Evolutionary conservation across 2,329 filamentous ascomycete species (phyloP), one percentile per base, ranked within the genome.

Genomic region (Pseudocercospora musae): DNA sequence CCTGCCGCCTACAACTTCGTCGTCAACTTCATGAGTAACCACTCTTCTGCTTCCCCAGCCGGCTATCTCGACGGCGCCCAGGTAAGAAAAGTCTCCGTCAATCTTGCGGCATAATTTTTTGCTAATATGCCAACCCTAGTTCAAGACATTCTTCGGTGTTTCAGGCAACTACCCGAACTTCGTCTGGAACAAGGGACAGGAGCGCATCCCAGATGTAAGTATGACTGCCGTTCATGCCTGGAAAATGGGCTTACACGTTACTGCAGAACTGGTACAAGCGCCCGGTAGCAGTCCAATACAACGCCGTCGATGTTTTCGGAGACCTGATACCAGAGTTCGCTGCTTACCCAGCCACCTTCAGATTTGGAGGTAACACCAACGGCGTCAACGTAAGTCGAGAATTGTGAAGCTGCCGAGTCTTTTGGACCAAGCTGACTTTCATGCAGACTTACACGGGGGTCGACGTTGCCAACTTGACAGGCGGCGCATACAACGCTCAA

Each of bases 401-500:
- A 40, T 18, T 3, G 15, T 8, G 18, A 40, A 7, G 1, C 15
- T 8, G 15, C 18, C 7, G 15, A 7, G 15, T 15, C 37, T 8
- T n/a, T 3, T 3, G 37, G n/a, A 5, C 5, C 15, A 40, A 40
- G 3, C 37, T 40, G 15, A 40, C 37, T 40, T 40, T 18, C 4
- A 5, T 31, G 5, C 9, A 40, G 37, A 70, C 71, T n/a, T 77
- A 75, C 66, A 66, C 67, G 23, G 73, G 73, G 8, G 55, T 78
- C 54, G 68, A 76, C 61, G 59, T 76, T 10, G 62, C 54, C n/a
- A 67, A 77, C 53, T 60, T 80, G n/a, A 78, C 75, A 20, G 72
- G 72, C 7, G 78, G 78, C 21, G 71, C 81, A 0, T 76, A 78
- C 60, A 82, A 80, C 62, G 63, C 70, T 7, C 62, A 68, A 7